Evolutionary conservation across 805 yeast genomes (phyloP), one percentile per base, ranked within the genome.

Genomic region (Hanseniaspora jakobsenii): DNA sequence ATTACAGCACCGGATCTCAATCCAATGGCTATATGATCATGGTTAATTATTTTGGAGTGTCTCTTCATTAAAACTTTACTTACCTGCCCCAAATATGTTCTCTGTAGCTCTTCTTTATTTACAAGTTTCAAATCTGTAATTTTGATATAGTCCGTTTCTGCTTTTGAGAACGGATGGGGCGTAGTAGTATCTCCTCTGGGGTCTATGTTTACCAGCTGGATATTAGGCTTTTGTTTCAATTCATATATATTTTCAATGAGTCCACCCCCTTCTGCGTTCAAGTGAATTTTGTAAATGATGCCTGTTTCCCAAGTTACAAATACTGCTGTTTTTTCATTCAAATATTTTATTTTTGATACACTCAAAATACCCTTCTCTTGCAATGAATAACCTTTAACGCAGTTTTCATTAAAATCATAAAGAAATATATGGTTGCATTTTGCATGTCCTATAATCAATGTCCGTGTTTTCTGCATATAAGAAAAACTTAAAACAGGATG

Each of bases 181-280:
- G 27, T 34, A 1, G 45, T 18, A 4, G 37, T 41, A 14, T 41
- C 45, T 6, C 28, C 34, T 5, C 30, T 30, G 9, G 45, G 45
- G 17, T 41, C 45, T 9, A 41, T 41, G 14, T 41, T 38, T n/a
- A 41, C 45, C 35, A 41, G 16, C 18, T 41, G 45, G 3, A 41
- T 32, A 12, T 41, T 41, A 2, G 45, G 45, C 14, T 41, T 41
- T 12, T 32, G 23, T 9, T 28, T 26, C 17, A 41, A 34, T 12
- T 21, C 17, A 27, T 34, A 34, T 6, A 41, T 26, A 2, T 14
- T 4, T 13, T 14, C n/a, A 14, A 34, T n/a, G 4, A 18, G 18
- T 18, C 14, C 16, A 3, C 7, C 12, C 4, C 7, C 6, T 5
- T 18, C 7, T 3, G 16, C n/a, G n/a, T n/a, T 17, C 3, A 10